Evolutionary conservation across 495 filamentous ascomycete genomes (phyloP).

Genomic region (Penicillium silybi): DNA sequence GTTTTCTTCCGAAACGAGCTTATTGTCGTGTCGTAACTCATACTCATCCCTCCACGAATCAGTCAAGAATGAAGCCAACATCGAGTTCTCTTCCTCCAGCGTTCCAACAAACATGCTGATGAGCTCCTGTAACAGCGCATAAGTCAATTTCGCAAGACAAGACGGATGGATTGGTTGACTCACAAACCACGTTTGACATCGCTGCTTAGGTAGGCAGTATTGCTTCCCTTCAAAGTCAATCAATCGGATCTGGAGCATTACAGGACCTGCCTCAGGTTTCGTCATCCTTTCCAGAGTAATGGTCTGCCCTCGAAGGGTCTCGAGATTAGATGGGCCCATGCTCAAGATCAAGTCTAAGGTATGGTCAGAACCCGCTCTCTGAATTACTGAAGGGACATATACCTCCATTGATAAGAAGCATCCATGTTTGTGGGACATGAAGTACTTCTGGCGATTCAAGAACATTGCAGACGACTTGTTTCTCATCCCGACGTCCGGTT

Average conservation of each 20-base stretch:
- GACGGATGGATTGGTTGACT: not conserved
- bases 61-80: not conserved
- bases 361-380: not conserved
- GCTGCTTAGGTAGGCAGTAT: not conserved
- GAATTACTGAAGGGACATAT: not conserved
- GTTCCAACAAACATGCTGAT: not conserved
- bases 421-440: constrained; percentile 8
- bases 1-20: constrained; percentile 1
- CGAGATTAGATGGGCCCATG: constrained; percentile 1
- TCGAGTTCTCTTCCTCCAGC: not conserved
- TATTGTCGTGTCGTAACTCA: not conserved
- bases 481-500: not conserved
- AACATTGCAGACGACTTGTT: constrained; percentile 1
- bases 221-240: constrained; percentile 4
- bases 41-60: constrained; percentile 7
- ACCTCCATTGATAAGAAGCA: constrained; percentile 6
- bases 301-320: not conserved
- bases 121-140: not conserved
- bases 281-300: constrained; percentile 1
- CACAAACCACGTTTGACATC: constrained; percentile 10
- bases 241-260: not conserved
- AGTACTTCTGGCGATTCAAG: not conserved
- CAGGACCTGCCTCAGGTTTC: not conserved
- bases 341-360: constrained; percentile 3
- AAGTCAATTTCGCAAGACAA: not conserved